Evolutionary conservation across 2,329 filamentous ascomycete species (phyloP).

Genomic region (Clonostachys sp.): DNA sequence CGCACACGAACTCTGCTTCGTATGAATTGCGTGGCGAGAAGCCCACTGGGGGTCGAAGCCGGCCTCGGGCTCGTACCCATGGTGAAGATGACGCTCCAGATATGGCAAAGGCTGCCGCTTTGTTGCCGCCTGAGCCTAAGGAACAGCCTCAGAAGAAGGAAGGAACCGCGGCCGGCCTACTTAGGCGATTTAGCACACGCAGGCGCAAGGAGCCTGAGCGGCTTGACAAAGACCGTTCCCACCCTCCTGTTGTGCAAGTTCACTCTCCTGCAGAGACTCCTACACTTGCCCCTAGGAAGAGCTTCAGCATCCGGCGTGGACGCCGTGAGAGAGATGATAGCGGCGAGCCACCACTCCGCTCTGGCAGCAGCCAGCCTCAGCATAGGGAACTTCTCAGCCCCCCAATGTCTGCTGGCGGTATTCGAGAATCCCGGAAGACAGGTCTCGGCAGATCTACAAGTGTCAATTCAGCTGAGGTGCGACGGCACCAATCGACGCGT

Average conservation of each 20-base stretch:
- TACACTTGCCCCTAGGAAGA: conserved; percentile 67
- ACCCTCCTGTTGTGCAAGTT: conserved; percentile 71
- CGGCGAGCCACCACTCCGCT: conserved; percentile 41
- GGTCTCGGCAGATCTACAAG: conserved; percentile 83
- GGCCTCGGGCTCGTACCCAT: conserved; percentile 85
- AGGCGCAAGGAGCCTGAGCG: conserved; percentile 63
- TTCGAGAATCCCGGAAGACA: conserved; percentile 50
- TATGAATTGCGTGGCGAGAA: conserved; percentile 91
- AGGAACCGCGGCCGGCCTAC: conserved; percentile 75
- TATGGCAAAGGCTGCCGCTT: conserved; percentile 20
- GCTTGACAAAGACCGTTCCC: conserved; percentile 59
- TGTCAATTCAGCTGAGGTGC: conserved; percentile 82
- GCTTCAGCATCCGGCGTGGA: conserved; percentile 73
- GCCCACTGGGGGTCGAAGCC: conserved; percentile 75
- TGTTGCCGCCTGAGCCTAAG: conserved; percentile 46
- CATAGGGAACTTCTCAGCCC: conserved; percentile 77
- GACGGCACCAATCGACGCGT: conserved; percentile 51
- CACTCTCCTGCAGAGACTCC: conserved; percentile 65
- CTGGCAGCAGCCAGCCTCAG: conserved; percentile 62
- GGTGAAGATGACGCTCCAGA: conserved; percentile 89
- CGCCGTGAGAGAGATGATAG: conserved; percentile 52
- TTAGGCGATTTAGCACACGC: conserved; percentile 88
- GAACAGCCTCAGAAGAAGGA: conserved; percentile 73
- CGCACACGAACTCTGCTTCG: conserved; percentile 78
- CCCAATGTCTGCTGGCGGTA: conserved; percentile 56